Evolutionary conservation across 2,329 filamentous ascomycete species (phyloP).

Genomic region (Alternaria hordeiaustralica): DNA sequence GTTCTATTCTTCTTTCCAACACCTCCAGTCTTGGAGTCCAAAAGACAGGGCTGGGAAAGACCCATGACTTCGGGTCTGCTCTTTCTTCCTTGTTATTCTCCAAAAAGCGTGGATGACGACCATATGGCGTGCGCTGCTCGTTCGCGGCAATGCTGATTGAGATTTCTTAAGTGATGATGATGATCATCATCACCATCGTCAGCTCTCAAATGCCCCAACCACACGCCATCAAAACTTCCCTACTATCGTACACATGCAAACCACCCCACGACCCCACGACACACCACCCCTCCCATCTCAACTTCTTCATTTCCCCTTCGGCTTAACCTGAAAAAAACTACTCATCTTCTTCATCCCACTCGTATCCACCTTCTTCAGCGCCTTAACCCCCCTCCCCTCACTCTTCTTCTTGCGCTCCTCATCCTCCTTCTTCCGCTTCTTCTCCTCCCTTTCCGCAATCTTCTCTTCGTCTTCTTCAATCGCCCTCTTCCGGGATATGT

Average conservation of each 20-base stretch:
- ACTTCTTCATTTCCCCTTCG: conserved; percentile 31
- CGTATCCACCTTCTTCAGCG: conserved; percentile 88
- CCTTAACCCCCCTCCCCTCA: conserved; percentile 76
- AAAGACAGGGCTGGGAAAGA: too few relatives aligned
- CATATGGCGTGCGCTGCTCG: too few relatives aligned
- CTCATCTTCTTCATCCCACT: conserved; percentile 97
- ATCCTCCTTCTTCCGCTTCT: conserved; percentile 85
- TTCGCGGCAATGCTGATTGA: too few relatives aligned
- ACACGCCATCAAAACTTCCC: too few relatives aligned
- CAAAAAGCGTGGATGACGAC: too few relatives aligned
- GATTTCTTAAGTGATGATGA: too few relatives aligned
- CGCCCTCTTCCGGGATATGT: conserved; percentile 69
- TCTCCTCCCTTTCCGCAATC: conserved; percentile 64
- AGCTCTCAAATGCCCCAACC: too few relatives aligned
- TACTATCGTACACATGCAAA: not conserved
- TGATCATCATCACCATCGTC: not conserved
- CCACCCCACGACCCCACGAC: too few relatives aligned
- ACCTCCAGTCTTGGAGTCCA: not conserved
- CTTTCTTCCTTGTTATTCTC: too few relatives aligned
- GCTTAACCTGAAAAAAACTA: conserved; percentile 82
- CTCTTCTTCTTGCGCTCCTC: conserved; percentile 86
- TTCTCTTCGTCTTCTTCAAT: conserved; percentile 65
- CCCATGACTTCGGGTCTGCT: too few relatives aligned
- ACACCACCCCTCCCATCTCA: too few relatives aligned
- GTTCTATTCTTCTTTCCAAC: not conserved